phyloP scores from a whole-genome alignment of 306 rosid species.

The Dryas octopetala region DNA sequence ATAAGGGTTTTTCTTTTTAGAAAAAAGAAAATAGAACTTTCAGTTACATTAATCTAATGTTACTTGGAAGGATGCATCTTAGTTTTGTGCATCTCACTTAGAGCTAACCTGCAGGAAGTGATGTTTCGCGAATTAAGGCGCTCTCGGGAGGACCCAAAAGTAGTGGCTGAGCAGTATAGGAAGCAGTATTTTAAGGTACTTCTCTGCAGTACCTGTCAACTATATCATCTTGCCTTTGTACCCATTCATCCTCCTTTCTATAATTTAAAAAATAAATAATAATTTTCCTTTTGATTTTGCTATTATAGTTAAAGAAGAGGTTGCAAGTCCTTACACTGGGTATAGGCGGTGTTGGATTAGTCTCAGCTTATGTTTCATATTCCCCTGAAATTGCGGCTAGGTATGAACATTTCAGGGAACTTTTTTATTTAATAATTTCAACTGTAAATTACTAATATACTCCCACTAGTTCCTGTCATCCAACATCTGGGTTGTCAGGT shows the following conservation, averaged over 20 bases:
- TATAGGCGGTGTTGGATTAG: too few species aligned
- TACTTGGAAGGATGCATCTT: constrained; percentile 14
- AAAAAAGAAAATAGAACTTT: constrained; percentile 7
- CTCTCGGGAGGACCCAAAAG: constrained; percentile 76
- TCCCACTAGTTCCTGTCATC: too few species aligned
- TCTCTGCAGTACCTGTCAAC: constrained; percentile 14
- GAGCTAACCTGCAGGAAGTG: constrained; percentile 56
- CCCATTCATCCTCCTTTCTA: constrained; percentile 11
- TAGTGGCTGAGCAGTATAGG: constrained; percentile 63
- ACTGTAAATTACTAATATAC: too few species aligned
- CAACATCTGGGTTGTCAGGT: too few species aligned
- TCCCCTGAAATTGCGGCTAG: too few species aligned
- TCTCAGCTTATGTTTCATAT: too few species aligned
- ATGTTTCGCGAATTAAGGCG: constrained; percentile 59
- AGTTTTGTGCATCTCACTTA: constrained; percentile 23
- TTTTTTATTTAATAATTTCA: too few species aligned
- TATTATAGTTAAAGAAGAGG: constrained; percentile 70
- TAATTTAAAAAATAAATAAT: constrained; percentile 4
- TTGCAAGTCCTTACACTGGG: constrained; percentile 59
- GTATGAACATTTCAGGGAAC: too few species aligned
- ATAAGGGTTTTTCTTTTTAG: constrained; percentile 1
- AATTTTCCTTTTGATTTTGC: constrained; percentile 13
- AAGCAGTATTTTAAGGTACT: constrained; percentile 76
- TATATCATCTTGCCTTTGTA: constrained; percentile 1
- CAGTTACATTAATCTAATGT: background rate